phyloP scores from a whole-genome alignment of 2,329 filamentous ascomycete genomes.

The Sporothrix phasma region DNA sequence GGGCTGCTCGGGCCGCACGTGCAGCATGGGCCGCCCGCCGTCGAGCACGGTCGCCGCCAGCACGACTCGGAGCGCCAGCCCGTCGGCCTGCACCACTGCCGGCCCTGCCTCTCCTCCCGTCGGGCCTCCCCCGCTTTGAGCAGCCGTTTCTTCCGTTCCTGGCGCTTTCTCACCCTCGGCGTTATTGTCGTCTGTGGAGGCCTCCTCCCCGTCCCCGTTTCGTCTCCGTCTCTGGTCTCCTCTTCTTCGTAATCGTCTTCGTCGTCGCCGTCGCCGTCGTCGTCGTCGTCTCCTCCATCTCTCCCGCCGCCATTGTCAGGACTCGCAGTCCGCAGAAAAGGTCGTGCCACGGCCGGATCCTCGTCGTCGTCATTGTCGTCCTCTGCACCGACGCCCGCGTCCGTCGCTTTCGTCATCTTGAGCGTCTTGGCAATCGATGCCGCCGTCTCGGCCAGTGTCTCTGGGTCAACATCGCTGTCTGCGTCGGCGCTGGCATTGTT shows the following conservation, averaged over 20 bases:
- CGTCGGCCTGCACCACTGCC: neutral
- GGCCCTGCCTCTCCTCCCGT: neutral
- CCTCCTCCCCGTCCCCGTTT: slow-evolving; percentile 9
- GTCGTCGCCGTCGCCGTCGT: slow-evolving; percentile 18
- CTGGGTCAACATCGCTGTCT: slow-evolving; percentile 16
- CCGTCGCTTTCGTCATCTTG: neutral
- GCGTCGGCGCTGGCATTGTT: slow-evolving; percentile 33
- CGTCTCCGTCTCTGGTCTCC: slow-evolving; percentile 20
- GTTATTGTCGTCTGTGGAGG: neutral
- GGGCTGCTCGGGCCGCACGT: neutral
- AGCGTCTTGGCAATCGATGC: slow-evolving; percentile 13
- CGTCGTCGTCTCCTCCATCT: slow-evolving; percentile 19
- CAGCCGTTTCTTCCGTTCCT: neutral
- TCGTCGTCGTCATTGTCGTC: slow-evolving; percentile 47
- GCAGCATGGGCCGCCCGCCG: neutral
- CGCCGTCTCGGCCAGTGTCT: slow-evolving; percentile 9
- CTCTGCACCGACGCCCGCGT: slow-evolving; percentile 5
- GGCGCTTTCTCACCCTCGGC: neutral
- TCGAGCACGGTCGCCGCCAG: neutral
- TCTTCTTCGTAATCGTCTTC: slow-evolving; percentile 26
- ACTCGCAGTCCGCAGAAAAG: slow-evolving; percentile 47
- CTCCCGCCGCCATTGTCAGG: slow-evolving; percentile 30
- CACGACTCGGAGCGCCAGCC: neutral
- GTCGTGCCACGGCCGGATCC: slow-evolving; percentile 46
- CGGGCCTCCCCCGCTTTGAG: neutral